Base-by-base conservation (phyloP, 805 yeast species). In the Yarrowia bubula region DNA sequence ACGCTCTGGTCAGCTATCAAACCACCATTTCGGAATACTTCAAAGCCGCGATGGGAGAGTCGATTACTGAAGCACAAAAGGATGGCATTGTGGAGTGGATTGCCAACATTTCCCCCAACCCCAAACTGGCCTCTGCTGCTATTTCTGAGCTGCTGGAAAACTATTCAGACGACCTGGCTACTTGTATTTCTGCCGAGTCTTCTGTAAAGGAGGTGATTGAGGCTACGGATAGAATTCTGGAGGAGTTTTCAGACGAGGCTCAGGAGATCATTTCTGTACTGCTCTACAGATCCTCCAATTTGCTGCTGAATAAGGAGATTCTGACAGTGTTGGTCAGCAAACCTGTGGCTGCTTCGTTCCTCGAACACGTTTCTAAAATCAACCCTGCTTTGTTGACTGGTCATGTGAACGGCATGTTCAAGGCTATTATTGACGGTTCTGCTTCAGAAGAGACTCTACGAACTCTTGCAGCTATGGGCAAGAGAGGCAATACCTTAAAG, bases 1-100 rank as follows among this genome's bases (percentile, higher is more conserved):
- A 79, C 66, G 93, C 96, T 0, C 83, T 90, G 41, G 81, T 84
- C 60, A 83, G 80, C 70, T 80, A 96, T 58, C 97, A 91, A 51
- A 58, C 65, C 28, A 58, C 55, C 33, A 73, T 84, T 32, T 76
- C 88, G 1, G 73, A 76, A 1, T 90, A 84, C 1, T 64, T 90
- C 8, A 67, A 69, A 37, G 48, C 50, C 8, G 48, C 67, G 6
- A 32, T 68, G 55, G 43, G 51, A 7, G 51, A 58, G 22, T 31
- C 31, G 4, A 60, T 65, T 13, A 60, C 43, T 9, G 65, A 44
- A 7, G 66, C 42, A 1, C 51, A 43, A 7, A 38, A 70, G 22
- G 51, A 41, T 15, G 18, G 38, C 8, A 43, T 63, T 28, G 44
- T 64, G 3, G 67, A 62, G 1, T 50, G 68, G 15, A 43, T 64